Percentiles rank a stretch among this genome's conserved stretches.
phyloP scores from a whole-genome alignment of 108 stramenopile species.

The Aurantiochytrium sp. region DNA sequence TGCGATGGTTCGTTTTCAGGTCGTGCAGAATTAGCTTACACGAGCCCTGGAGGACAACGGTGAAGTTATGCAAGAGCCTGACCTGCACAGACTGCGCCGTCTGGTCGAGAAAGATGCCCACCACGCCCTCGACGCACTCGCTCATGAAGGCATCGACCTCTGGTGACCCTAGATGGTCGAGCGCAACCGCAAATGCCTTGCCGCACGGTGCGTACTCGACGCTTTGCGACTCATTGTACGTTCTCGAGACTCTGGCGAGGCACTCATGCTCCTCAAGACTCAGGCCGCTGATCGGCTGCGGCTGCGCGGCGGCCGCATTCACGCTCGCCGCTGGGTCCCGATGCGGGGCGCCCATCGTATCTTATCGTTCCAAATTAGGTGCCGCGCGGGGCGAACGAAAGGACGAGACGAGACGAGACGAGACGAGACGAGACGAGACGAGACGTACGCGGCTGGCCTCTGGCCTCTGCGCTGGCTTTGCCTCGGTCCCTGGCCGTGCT shows the following conservation, averaged over 20 bases:
- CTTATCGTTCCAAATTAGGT: no score
- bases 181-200: not conserved
- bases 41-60: not conserved
- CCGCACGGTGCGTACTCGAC: not conserved
- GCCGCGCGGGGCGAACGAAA: no score
- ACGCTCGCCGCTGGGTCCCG: no score
- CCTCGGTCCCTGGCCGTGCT: no score
- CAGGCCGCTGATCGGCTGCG: no score
- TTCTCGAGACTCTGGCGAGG: not conserved
- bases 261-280: no score
- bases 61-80: not conserved
- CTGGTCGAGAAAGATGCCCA: not conserved
- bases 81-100: not conserved
- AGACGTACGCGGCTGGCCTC: no score
- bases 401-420: no score
- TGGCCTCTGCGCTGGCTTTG: no score
- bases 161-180: not conserved
- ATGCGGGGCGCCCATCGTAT: no score
- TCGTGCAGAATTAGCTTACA: not conserved
- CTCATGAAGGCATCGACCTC: not conserved
- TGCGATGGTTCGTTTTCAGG: not conserved
- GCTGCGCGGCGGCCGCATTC: no score
- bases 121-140: not conserved
- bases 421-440: no score
- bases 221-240: not conserved